Percentiles rank a stretch among this genome's conserved stretches.
Conservation (phyloP, 2,329 filamentous ascomycete genomes). For the Epichloe coenophiala region DNA sequence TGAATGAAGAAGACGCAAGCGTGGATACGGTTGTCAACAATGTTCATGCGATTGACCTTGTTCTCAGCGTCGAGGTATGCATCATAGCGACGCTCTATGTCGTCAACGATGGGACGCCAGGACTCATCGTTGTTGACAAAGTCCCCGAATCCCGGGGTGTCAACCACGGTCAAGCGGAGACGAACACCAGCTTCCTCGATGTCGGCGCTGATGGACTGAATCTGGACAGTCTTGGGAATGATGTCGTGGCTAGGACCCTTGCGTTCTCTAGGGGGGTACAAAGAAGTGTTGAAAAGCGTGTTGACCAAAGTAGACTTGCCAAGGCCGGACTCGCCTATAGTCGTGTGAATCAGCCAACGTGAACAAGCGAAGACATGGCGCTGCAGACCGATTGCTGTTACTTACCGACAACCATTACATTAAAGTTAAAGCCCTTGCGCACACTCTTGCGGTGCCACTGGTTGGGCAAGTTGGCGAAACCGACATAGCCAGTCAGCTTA, state of each 20-base stretch:
- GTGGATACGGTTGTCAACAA: constrained; percentile 97
- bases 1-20: constrained; percentile 99
- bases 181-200: constrained; percentile 98
- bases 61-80: constrained; percentile 98
- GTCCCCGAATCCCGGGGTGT: constrained; percentile 95
- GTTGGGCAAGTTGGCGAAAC: constrained; percentile 96
- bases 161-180: constrained; percentile 88
- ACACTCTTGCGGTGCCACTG: constrained; percentile 99
- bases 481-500: constrained; percentile 96
- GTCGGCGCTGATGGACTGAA: constrained; percentile 88
- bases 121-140: constrained; percentile 99
- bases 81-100: constrained; percentile 98
- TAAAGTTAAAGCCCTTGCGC: constrained; percentile 99
- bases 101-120: constrained; percentile 97
- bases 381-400: constrained; percentile 14
- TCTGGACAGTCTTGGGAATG: constrained; percentile 93
- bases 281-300: constrained; percentile 97
- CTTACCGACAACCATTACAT: constrained; percentile 99
- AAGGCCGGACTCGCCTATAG: constrained; percentile 89
- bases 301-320: constrained; percentile 99
- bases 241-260: constrained; percentile 96
- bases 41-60: constrained; percentile 99
- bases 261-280: constrained; percentile 97
- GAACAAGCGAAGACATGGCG: not conserved
- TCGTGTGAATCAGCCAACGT: not conserved